A percentile compares a stretch with the other conserved stretches of the same genome.
phyloP scores from a whole-genome alignment of 768 basidiomycete species.

The Myochromella boudieri region DNA sequence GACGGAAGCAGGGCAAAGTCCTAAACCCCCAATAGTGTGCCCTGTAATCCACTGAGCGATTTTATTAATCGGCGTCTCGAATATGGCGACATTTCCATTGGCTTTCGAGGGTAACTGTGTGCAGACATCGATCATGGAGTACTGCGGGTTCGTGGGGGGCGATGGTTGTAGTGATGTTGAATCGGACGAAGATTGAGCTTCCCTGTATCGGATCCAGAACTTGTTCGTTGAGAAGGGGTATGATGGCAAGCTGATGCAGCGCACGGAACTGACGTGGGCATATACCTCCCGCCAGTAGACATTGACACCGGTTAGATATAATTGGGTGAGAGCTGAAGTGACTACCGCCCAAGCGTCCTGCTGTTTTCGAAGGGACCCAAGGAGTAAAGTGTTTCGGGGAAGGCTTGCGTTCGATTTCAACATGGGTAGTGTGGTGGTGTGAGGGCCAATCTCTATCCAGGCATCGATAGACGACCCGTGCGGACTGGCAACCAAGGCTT shows the following conservation, averaged over 20 bases:
- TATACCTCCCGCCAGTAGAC: constrained; percentile 61
- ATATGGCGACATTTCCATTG: constrained; percentile 41
- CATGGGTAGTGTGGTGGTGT: constrained; percentile 57
- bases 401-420: constrained; percentile 41
- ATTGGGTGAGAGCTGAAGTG: constrained; percentile 40
- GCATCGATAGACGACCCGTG: constrained; percentile 32
- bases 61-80: constrained; percentile 50
- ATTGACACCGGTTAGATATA: constrained; percentile 42
- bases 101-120: constrained; percentile 37
- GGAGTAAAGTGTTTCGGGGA: constrained; percentile 31
- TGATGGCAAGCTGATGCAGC: constrained; percentile 53
- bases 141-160: constrained; percentile 9
- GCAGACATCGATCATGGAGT: constrained; percentile 40
- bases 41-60: constrained; percentile 49
- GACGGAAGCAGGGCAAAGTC: constrained; percentile 67
- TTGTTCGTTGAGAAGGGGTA: constrained; percentile 60
- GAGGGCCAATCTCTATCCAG: constrained; percentile 73
- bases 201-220: constrained; percentile 57
- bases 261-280: constrained; percentile 36
- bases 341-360: constrained; percentile 46
- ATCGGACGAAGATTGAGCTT: constrained; percentile 14
- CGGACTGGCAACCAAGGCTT: constrained; percentile 31
- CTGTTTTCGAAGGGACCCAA: constrained; percentile 51
- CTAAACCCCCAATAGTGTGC: constrained; percentile 54
- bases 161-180: background rate